A percentile compares a stretch with the other conserved stretches of the same genome.
Conservation (phyloP, 495 filamentous ascomycete species). For the Penicillium subrubescens region DNA sequence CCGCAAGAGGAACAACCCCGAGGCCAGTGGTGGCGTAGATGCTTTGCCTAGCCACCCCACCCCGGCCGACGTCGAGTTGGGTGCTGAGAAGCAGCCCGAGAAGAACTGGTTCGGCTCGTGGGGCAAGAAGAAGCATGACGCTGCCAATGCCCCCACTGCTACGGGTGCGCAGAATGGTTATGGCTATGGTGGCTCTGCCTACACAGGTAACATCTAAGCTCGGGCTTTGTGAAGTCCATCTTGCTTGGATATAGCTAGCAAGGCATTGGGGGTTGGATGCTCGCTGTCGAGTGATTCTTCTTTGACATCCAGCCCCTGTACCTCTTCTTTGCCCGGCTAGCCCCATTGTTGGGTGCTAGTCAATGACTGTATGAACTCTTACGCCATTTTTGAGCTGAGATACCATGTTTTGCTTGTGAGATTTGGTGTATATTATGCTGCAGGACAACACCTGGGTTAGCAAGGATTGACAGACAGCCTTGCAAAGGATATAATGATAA, state of each 20-base stretch:
- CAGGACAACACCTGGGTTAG: not conserved
- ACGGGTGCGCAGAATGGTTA: constrained; percentile 22
- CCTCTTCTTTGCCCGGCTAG: not conserved
- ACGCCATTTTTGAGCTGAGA: constrained; percentile 21
- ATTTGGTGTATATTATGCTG: constrained; percentile 20
- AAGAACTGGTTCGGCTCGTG: constrained; percentile 31
- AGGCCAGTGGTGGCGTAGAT: constrained; percentile 30
- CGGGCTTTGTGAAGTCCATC: not conserved
- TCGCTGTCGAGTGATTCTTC: not conserved
- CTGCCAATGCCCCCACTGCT: constrained; percentile 3
- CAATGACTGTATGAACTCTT: constrained; percentile 31
- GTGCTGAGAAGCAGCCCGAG: constrained; percentile 21
- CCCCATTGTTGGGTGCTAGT: not conserved
- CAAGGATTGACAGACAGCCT: not conserved
- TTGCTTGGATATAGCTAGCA: not conserved
- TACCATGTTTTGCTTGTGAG: constrained; percentile 27
- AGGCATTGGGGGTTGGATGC: not conserved
- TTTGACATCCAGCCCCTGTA: not conserved
- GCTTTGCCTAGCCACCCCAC: constrained; percentile 41
- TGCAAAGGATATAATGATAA: not conserved
- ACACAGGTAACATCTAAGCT: constrained; percentile 39
- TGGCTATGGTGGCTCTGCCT: constrained; percentile 43
- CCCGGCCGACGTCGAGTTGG: constrained; percentile 41
- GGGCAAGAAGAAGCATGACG: constrained; percentile 31
- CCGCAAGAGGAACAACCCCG: constrained; percentile 47